Evolutionary conservation across 345 rosid genomes (phyloP), one percentile per base, ranked within the genome.

Genomic region (Excoecaria cochinchinensis): DNA sequence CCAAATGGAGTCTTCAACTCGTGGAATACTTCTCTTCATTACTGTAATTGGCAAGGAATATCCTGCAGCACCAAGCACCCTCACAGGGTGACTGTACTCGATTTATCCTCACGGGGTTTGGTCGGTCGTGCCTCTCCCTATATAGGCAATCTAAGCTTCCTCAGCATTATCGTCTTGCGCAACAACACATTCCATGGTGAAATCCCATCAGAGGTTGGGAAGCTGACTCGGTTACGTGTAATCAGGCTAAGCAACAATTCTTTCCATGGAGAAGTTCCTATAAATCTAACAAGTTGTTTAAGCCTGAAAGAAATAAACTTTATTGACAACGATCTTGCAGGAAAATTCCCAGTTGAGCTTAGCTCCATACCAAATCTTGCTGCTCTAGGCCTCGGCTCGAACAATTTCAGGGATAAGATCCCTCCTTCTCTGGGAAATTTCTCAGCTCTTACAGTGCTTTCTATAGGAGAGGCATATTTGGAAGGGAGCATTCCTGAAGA

Each of bases 1-100:
- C 66, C 66, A 11, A 31, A 61, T 61, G 66, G 66, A 61, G 19
- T 31, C 66, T 36, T 61, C 16, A 61, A 61, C 40, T 31, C 42
- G 1, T 61, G 66, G 66, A 61, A 61, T 42, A 12, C 17, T 31
- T 61, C 66, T 36, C n/a, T 61, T 61, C 42, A 61, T 61, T 13
- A 25, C 14, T 61, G 66, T 10, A 40, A 61, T 0, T 61, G 66
- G 66, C 19, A 31, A 61, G 66, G 42, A 61, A 24, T 61, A 10
- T 61, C 66, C 10, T 61, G 66, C 66, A 36, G 66, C 66, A 36
- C 1, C 2, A 61, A 61, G 66, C 66, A 61, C 10, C 66, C 19
- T 13, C 8, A 31, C 0, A 61, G 66, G 42, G 66, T 61, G 14
- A 61, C 42, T 3, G 10, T 12, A 5, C 40, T 61, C 8, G 6